Conservation (phyloP, 768 basidiomycete species). For the Rhizopogon rudus region DNA sequence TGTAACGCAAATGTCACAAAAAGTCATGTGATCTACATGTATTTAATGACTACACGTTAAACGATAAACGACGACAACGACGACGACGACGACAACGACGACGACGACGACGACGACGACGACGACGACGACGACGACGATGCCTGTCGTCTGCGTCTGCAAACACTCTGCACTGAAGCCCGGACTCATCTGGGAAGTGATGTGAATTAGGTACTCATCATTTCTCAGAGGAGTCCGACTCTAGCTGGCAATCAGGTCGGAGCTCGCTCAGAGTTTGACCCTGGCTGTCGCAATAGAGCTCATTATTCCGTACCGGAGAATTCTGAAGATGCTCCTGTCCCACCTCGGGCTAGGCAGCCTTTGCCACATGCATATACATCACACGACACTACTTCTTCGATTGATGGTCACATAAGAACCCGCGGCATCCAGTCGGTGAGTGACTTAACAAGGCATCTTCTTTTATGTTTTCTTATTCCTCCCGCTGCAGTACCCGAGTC, state of each 20-base stretch:
- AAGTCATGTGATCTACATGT: too few species aligned
- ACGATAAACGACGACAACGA: too few species aligned
- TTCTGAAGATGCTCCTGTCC: slow-evolving; percentile 25
- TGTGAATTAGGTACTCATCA: background rate
- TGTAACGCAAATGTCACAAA: too few species aligned
- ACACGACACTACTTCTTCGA: background rate
- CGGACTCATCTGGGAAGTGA: too few species aligned
- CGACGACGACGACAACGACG: too few species aligned
- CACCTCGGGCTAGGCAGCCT: slow-evolving; percentile 18
- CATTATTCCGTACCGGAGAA: slow-evolving; percentile 11
- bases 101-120: too few species aligned
- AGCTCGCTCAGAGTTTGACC: slow-evolving; percentile 9
- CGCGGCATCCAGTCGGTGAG: slow-evolving; percentile 17
- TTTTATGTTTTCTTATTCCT: background rate
- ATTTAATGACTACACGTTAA: too few species aligned
- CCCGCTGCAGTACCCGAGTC: slow-evolving; percentile 17
- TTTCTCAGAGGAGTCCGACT: slow-evolving; percentile 16
- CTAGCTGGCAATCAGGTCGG: slow-evolving; percentile 11
- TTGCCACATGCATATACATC: slow-evolving; percentile 13
- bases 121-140: too few species aligned
- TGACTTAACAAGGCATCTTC: background rate
- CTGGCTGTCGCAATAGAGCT: slow-evolving; percentile 9
- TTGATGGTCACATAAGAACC: too few species aligned
- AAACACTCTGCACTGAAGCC: too few species aligned
- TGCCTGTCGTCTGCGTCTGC: too few species aligned